These are phyloP conservation scores for Withania somnifera DNA, from an alignment of 305 asterid genomes.

Conservation along the genomic window DNA sequence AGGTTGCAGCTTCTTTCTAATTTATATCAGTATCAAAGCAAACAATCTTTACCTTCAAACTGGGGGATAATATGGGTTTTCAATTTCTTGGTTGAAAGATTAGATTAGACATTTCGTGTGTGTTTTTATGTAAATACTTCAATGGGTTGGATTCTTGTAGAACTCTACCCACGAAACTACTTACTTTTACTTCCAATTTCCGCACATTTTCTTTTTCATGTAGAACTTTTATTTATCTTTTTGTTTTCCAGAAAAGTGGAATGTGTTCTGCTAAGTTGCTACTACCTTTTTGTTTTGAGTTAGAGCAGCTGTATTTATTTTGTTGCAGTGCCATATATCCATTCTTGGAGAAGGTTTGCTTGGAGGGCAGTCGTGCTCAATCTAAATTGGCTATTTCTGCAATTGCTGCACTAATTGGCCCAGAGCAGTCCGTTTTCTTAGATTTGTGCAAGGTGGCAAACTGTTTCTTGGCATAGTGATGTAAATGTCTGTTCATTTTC, in stretches of 20 bases:
- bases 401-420: conserved; percentile 47
- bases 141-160: background rate
- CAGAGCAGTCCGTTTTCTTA: conserved; percentile 36
- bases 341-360: conserved; percentile 63
- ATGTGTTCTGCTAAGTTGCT: background rate
- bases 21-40: background rate
- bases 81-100: background rate
- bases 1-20: background rate
- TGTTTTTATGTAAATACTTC: background rate
- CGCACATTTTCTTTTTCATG: background rate
- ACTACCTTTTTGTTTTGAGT: background rate
- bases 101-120: background rate
- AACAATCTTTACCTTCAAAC: background rate
- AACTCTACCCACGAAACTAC: background rate
- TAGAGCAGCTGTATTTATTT: conserved; percentile 1
- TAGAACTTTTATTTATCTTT: background rate
- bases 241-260: background rate
- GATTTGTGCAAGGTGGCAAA: conserved; percentile 60
- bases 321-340: conserved; percentile 53
- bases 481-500: background rate
- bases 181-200: background rate
- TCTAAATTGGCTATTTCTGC: conserved; percentile 79
- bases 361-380: conserved; percentile 69
- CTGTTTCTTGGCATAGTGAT: background rate
- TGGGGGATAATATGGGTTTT: background rate